Evolutionary conservation across 345 rosid genomes (phyloP).

Genomic region (Bruguiera parviflora): DNA sequence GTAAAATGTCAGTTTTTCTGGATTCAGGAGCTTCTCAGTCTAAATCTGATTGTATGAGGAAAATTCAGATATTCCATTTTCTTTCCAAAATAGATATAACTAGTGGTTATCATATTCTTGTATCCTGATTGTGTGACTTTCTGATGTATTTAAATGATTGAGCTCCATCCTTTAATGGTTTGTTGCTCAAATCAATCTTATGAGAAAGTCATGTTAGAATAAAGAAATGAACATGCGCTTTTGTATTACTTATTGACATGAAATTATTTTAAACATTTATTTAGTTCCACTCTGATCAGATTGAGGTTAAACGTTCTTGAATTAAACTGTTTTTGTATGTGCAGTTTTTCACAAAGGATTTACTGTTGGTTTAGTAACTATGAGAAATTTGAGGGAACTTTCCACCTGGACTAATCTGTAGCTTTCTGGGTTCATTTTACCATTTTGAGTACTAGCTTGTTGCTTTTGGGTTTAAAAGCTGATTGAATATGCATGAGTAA

Average conservation of each 20-base stretch:
- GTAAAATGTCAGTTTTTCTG: neutral
- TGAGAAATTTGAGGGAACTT: neutral
- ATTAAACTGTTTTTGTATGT: too few species aligned
- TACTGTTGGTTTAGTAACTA: neutral
- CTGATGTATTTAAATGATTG: neutral
- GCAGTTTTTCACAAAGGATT: too few species aligned
- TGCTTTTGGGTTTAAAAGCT: neutral
- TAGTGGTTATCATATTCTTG: too few species aligned
- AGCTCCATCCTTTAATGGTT: neutral
- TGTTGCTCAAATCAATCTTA: neutral
- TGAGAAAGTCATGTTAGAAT: neutral
- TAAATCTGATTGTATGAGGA: neutral
- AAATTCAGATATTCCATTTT: too few species aligned
- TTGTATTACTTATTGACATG: neutral
- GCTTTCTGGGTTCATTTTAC: neutral
- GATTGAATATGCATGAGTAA: neutral
- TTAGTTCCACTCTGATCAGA: neutral
- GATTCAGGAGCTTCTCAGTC: neutral
- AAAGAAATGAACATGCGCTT: neutral
- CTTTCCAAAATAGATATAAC: too few species aligned
- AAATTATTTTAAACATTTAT: neutral
- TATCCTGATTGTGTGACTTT: neutral
- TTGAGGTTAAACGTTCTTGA: too few species aligned
- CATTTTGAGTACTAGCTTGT: neutral
- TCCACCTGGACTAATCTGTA: too few species aligned